Base-by-base conservation (phyloP, 179 eudicot genomes). In the Gypsophila paniculata region DNA sequence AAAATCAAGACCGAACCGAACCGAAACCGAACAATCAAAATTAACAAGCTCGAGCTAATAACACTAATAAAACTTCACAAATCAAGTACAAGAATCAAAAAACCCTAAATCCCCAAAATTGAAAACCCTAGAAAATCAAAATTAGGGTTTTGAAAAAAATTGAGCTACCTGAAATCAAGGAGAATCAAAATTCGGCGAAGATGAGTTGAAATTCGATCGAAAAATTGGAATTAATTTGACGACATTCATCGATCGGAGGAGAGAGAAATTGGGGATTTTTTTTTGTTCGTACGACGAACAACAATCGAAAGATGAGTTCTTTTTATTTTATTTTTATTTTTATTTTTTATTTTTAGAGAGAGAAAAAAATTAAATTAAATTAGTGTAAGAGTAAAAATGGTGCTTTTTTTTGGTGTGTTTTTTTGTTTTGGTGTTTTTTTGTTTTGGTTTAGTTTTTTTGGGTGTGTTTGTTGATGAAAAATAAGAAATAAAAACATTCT, bases 171-270 rank as follows among this genome's bases (percentile, higher is more conserved):
- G 48, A 58, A 76, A 71, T 58, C 32, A 48, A 17, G 4, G n/a
- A 52, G 36, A 65, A 63, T 26, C 72, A 62, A 29, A 76, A 76
- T 70, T 71, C 59, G 34, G 64, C 25, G 52, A 15, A 8, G 46
- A 10, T 4, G 19, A 61, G 58, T 70, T 67, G 2, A 44, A 68
- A 66, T 48, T 13, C 17, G 67, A 73, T 15, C 1, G 6, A 49
- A 55, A 61, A 42, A 3, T 21, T 12, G 71, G 52, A 18, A 0
- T 17, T 15, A 12, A 32, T 57, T 25, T 74, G 70, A 66, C 74
- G 55, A 70, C 81, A 78, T 74, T 78, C 44, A 46, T 64, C 74
- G 77, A 78, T 78, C 81, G 81, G 72, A 57, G 52, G 72, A 59
- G 67, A 69, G 59, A 68, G 73, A 74, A 71, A 55, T 18, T 36